These are phyloP conservation scores for Starmerella geochares DNA, from an alignment of 805 yeast genomes.

Conservation along the genomic window DNA sequence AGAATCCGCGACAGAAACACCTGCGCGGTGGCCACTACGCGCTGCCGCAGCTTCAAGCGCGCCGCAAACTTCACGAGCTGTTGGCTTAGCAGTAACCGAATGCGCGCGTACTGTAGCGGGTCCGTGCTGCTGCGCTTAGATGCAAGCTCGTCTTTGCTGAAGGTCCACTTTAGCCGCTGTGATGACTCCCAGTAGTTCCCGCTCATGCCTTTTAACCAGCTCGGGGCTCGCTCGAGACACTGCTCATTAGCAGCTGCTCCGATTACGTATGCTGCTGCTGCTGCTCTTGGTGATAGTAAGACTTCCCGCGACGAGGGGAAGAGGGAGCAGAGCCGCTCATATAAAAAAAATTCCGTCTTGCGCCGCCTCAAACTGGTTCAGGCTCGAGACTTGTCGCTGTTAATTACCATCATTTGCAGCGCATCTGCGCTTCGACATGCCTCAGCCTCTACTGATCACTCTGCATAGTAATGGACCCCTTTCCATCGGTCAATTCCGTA, in stretches of 20 bases:
- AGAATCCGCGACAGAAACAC: constrained; percentile 72
- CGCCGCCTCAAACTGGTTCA: too few relatives aligned
- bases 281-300: not conserved
- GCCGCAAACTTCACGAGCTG: constrained; percentile 68
- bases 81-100: constrained; percentile 62
- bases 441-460: too few relatives aligned
- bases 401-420: too few relatives aligned
- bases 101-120: constrained; percentile 12
- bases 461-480: too few relatives aligned
- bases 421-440: too few relatives aligned
- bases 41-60: constrained; percentile 64
- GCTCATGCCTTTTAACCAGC: not conserved
- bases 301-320: too few relatives aligned
- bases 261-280: not conserved
- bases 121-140: constrained; percentile 36
- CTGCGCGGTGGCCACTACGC: constrained; percentile 82
- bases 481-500: too few relatives aligned
- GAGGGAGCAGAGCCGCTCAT: too few relatives aligned
- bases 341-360: too few relatives aligned
- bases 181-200: constrained; percentile 85
- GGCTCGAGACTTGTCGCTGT: too few relatives aligned
- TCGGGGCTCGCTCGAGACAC: not conserved
- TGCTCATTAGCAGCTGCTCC: not conserved
- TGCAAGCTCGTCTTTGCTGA: constrained; percentile 49
- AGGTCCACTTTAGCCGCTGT: constrained; percentile 74